A percentile compares a stretch with the other conserved stretches of the same genome.
Conservation (phyloP, 768 basidiomycete genomes). For the Tubosaeta sp. region DNA sequence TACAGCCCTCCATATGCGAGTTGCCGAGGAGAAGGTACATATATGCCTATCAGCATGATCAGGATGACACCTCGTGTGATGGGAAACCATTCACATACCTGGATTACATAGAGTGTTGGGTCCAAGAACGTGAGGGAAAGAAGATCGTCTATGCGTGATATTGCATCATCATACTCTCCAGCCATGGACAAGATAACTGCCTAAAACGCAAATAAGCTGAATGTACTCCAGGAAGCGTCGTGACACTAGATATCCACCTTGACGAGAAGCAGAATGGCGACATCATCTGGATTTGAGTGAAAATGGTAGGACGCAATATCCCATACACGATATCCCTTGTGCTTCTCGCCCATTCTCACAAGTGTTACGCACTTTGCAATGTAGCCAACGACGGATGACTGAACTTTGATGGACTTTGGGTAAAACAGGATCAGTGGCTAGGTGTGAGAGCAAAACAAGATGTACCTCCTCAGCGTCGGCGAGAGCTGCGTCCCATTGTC, state of each 20-base stretch:
- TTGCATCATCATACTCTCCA: neutral
- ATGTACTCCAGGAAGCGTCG: no score
- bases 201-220: neutral
- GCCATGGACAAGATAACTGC: neutral
- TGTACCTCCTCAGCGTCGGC: conserved; percentile 5
- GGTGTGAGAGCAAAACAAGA: neutral
- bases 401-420: neutral
- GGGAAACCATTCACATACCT: neutral
- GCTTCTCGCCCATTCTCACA: neutral
- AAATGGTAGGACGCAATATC: conserved; percentile 2
- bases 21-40: conserved; percentile 6
- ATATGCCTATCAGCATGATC: neutral
- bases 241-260: neutral
- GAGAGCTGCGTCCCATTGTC: neutral
- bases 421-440: neutral
- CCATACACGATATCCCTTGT: neutral
- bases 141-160: conserved; percentile 2
- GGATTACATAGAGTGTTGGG: neutral
- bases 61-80: neutral
- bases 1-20: neutral
- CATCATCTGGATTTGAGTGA: neutral
- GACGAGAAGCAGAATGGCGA: neutral
- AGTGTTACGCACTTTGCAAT: neutral
- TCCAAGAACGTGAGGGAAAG: neutral
- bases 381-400: neutral